phyloP scores from a whole-genome alignment of 2,329 filamentous ascomycete genomes.

The Pseudogymnoascus sp. region DNA sequence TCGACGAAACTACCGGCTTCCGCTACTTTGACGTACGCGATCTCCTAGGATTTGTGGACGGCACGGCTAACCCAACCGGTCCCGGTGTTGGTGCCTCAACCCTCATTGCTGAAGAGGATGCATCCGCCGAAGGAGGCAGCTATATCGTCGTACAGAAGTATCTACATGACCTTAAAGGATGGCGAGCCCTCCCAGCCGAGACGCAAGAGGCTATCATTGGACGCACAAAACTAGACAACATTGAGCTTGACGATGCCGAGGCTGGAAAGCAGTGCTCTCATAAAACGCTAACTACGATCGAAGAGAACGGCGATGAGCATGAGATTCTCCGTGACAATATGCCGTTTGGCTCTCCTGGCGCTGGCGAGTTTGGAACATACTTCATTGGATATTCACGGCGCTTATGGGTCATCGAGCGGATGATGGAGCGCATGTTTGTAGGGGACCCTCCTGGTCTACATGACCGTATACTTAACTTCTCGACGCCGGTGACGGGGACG shows the following conservation, averaged over 20 bases:
- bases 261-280: constrained; percentile 40
- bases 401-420: constrained; percentile 50
- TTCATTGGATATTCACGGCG: constrained; percentile 47
- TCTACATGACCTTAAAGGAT: constrained; percentile 41
- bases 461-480: constrained; percentile 48
- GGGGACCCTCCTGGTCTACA: constrained; percentile 45
- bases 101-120: constrained; percentile 37
- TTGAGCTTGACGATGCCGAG: constrained; percentile 45
- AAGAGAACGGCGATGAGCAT: constrained; percentile 42
- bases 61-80: constrained; percentile 50
- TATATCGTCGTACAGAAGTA: constrained; percentile 55
- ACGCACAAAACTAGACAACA: constrained; percentile 48
- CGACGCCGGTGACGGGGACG: constrained; percentile 41
- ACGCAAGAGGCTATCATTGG: constrained; percentile 49
- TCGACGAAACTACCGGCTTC: constrained; percentile 48
- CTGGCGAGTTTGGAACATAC: constrained; percentile 47
- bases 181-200: constrained; percentile 40
- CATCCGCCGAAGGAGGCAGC: constrained; percentile 38
- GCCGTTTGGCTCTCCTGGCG: constrained; percentile 48
- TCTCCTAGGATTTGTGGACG: constrained; percentile 51
- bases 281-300: constrained; percentile 47
- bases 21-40: constrained; percentile 53
- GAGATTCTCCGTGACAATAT: constrained; percentile 51
- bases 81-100: constrained; percentile 35
- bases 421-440: constrained; percentile 50